These are phyloP conservation scores for Aegilops umbellulata DNA, from an alignment of 176 grass and related monocot genomes.

Conservation along the genomic window DNA sequence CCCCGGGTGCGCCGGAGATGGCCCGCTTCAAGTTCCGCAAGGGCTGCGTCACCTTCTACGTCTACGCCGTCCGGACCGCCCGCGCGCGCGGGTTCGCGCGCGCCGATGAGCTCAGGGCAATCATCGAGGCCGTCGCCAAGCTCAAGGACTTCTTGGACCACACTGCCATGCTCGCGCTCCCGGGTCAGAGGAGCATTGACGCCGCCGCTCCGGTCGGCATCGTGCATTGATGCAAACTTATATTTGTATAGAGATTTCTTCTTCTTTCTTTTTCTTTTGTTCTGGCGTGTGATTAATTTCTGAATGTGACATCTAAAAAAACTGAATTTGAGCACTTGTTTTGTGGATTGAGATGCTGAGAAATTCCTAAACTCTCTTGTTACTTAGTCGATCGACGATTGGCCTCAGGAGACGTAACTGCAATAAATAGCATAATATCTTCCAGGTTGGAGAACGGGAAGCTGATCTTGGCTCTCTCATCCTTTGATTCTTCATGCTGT, in stretches of 20 bases:
- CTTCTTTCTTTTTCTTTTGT: background rate
- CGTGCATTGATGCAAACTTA: conserved; percentile 29
- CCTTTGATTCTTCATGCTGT: background rate
- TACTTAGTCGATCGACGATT: background rate
- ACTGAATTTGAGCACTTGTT: conserved; percentile 2
- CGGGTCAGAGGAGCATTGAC: conserved; percentile 75
- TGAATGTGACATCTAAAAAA: conserved; percentile 1
- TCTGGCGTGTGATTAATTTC: conserved; percentile 37
- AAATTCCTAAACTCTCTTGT: conserved; percentile 10
- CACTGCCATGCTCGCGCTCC: conserved; percentile 90
- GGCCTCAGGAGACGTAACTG: background rate
- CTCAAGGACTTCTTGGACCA: conserved; percentile 94
- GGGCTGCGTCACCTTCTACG: conserved; percentile 94
- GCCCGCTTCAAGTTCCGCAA: conserved; percentile 94
- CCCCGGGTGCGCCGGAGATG: conserved; percentile 60
- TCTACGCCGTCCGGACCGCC: conserved; percentile 70
- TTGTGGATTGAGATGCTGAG: conserved; percentile 8
- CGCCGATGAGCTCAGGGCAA: conserved; percentile 66
- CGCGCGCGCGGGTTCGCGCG: conserved; percentile 69
- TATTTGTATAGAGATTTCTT: conserved; percentile 10
- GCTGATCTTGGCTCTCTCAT: background rate
- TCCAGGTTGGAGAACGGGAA: background rate
- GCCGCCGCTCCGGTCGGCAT: conserved; percentile 12
- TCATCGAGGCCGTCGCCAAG: conserved; percentile 71
- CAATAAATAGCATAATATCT: background rate